Evolutionary conservation across 352 stramenopile genomes (phyloP).

Genomic region (Phytophthora parvispora): DNA sequence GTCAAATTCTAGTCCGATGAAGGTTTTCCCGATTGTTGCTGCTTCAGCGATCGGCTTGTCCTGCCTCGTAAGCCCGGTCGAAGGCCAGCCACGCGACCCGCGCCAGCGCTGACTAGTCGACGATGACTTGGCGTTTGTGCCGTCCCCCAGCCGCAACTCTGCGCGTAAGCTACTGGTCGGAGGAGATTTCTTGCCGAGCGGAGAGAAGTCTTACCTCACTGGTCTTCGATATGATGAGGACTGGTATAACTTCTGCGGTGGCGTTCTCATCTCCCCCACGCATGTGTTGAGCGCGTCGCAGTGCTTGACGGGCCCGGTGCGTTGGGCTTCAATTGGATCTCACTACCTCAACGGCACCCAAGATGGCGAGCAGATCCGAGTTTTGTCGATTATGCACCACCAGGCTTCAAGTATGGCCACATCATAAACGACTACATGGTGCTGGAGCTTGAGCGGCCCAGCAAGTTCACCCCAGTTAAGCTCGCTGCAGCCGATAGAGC

Average conservation of each 20-base stretch:
- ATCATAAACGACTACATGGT: constrained; percentile 53
- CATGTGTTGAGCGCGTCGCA: constrained; percentile 37
- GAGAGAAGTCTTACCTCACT: no score
- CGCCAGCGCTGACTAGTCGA: no score
- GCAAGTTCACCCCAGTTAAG: constrained; percentile 38
- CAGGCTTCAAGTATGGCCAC: constrained; percentile 24
- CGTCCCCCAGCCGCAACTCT: no score
- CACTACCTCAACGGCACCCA: constrained; percentile 51
- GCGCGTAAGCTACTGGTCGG: no score
- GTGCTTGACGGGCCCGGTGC: constrained; percentile 36
- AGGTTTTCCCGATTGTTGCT: neutral
- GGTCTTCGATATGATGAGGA: no score
- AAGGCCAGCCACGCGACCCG: no score
- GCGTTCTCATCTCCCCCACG: constrained; percentile 46
- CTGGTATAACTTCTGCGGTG: constrained; percentile 18
- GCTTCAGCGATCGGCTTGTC: no score
- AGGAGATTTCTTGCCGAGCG: no score
- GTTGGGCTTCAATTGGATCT: constrained; percentile 51
- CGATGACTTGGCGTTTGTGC: no score
- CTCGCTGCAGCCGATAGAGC: constrained; percentile 17
- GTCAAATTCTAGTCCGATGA: neutral
- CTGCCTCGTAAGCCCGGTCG: neutral
- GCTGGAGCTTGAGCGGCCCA: constrained; percentile 45
- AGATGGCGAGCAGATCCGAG: constrained; percentile 52
- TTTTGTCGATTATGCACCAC: constrained; percentile 44